Evolutionary conservation across 495 filamentous ascomycete species (phyloP), one percentile per base, ranked within the genome.

Genomic region (Neurospora sp.): DNA sequence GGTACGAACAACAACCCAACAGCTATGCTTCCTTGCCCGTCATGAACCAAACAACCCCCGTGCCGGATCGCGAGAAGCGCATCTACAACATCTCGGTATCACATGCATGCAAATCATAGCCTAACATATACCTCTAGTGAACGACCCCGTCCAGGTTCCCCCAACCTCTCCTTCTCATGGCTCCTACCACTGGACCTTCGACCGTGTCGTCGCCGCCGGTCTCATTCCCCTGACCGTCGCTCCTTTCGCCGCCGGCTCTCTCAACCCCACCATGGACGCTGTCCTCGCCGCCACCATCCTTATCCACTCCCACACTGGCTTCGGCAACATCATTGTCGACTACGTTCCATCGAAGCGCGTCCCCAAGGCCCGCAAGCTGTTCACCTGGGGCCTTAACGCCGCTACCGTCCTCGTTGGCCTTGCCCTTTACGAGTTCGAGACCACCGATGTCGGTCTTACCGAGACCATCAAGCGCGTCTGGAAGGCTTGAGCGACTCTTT

Each of bases 181-280:
- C 71, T 95, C 92, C 82, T 98, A 98, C 87, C 96, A 99, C 87
- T 99, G 96, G 96, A 90, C 92, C 75, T 97, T 97, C 80, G 96
- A 99, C 87, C 91, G 96, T 59, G 79, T 95, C 21, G 83, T 98
- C 73, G 89, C 91, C 71, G 90, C 87, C 21, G 91, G 88, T 54
- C 89, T 99, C 59, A 82, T 99, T 73, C 96, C 96, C 66, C 85
- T 99, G 70, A 94, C 90, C 75, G 84, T 99, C 72, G 92, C 93
- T 42, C 96, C 96, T 62, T 98, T 99, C 86, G 94, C 93, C 69
- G 91, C 92, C 39, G 93, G 94, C 78, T 93, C 93, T 62, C 87
- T 98, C 73, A 95, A 97, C 88, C 96, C 96, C 69, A 85, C 91
- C 72, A 89, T 90, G 78, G 96, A 99, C 81, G 93, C 94, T 62